These are phyloP conservation scores for Flaveria ramosissima DNA, from an alignment of 129 eudicot genomes.

Conservation along the genomic window DNA sequence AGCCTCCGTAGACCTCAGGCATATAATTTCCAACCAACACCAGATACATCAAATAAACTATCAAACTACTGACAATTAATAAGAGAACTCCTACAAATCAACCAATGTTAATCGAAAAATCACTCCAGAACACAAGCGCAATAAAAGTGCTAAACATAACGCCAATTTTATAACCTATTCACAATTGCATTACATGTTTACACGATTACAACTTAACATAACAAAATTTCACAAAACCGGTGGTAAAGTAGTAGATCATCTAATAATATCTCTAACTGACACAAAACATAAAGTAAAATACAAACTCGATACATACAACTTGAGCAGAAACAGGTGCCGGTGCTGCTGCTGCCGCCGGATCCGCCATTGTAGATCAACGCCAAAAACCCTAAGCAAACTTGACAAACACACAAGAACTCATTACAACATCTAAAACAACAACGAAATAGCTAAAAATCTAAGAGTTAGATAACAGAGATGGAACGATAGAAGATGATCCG, in stretches of 20 bases:
- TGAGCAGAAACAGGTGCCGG: constrained; percentile 65
- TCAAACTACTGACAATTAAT: background rate
- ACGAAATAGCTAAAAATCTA: constrained; percentile 4
- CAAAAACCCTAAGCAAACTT: constrained; percentile 30
- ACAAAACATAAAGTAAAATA: background rate
- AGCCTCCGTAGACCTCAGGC: background rate
- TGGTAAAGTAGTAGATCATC: no score
- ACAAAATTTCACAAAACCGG: background rate
- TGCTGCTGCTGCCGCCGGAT: constrained; percentile 25
- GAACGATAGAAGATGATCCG: constrained; percentile 8
- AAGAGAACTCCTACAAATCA: background rate
- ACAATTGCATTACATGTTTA: background rate
- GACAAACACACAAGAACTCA: background rate
- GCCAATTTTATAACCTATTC: background rate
- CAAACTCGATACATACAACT: constrained; percentile 50
- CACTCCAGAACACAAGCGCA: background rate
- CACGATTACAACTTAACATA: background rate
- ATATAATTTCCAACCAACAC: background rate
- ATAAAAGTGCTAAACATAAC: background rate
- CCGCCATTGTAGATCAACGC: constrained; percentile 48
- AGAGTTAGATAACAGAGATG: background rate
- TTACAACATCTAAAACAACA: constrained; percentile 4
- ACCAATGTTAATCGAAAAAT: background rate
- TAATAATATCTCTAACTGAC: background rate
- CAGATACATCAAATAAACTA: background rate